Conservation (phyloP, 1,284 basidiomycete species). For the Marasmius oreades region DNA sequence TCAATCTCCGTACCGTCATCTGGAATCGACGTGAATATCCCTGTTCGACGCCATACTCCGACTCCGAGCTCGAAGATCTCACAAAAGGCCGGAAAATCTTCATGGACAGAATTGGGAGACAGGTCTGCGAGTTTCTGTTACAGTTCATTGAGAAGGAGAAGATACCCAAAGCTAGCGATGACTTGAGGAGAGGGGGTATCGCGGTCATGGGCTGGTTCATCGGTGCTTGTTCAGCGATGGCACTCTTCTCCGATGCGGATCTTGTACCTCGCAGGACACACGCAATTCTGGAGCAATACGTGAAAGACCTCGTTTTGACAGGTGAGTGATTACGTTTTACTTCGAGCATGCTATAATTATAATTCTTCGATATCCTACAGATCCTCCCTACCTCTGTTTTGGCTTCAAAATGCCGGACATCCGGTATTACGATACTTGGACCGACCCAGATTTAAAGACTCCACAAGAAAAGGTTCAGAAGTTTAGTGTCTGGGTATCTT, state of each 20-base stretch:
- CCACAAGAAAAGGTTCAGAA: constrained; percentile 2
- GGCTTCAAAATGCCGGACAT: constrained; percentile 20
- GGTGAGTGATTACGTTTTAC: constrained; percentile 17
- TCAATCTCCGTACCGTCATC: constrained; percentile 27
- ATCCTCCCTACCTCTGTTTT: constrained; percentile 26
- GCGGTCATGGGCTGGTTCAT: constrained; percentile 32
- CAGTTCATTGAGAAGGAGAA: constrained; percentile 23
- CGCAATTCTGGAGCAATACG: constrained; percentile 21
- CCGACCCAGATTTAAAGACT: constrained; percentile 17
- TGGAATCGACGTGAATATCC: constrained; percentile 30
- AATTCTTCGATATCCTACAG: constrained; percentile 14
- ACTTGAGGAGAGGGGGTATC: constrained; percentile 26
- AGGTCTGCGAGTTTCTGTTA: constrained; percentile 24
- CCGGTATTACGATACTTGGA: constrained; percentile 18
- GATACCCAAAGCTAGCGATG: constrained; percentile 20
- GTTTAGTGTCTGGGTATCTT: constrained; percentile 13
- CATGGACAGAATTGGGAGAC: constrained; percentile 22
- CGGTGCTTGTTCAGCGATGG: constrained; percentile 22
- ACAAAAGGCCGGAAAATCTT: constrained; percentile 21
- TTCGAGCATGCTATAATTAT: neutral
- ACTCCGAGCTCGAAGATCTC: constrained; percentile 27
- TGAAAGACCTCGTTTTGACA: constrained; percentile 27
- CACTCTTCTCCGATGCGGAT: constrained; percentile 22
- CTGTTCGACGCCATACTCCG: constrained; percentile 30
- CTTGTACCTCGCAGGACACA: constrained; percentile 21